These are phyloP conservation scores for Porogramme epimiltina DNA, from an alignment of 1,284 basidiomycete genomes.

Conservation along the genomic window DNA sequence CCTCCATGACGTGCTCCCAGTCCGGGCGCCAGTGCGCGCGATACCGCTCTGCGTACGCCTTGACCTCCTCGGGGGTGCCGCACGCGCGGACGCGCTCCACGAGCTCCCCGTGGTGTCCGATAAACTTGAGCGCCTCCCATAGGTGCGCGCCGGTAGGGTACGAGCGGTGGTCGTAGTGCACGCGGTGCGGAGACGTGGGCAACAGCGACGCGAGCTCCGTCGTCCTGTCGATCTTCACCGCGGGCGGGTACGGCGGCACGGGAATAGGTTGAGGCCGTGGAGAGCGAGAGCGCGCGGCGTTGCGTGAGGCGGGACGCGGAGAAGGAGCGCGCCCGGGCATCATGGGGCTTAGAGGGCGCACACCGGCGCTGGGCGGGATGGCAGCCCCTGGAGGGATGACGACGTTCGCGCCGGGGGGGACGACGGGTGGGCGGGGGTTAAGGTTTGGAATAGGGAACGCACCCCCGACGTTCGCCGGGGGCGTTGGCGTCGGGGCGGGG, in stretches of 20 bases:
- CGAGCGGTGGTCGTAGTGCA: constrained; percentile 49
- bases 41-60: constrained; percentile 43
- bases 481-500: too few relatives aligned
- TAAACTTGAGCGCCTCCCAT: constrained; percentile 68
- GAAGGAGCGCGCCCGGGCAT: background rate
- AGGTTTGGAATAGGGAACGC: too few relatives aligned
- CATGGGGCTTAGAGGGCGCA: constrained; percentile 1
- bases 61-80: constrained; percentile 48
- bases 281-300: background rate
- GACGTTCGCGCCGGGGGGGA: background rate
- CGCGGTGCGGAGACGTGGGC: constrained; percentile 57
- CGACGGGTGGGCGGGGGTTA: too few relatives aligned
- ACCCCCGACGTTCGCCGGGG: too few relatives aligned
- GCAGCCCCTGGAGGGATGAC: background rate
- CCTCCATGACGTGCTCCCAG: constrained; percentile 52
- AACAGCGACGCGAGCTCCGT: constrained; percentile 44
- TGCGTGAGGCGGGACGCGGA: constrained; percentile 1
- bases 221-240: constrained; percentile 21
- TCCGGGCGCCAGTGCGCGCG: constrained; percentile 46
- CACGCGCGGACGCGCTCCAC: constrained; percentile 53
- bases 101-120: constrained; percentile 46
- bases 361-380: background rate
- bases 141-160: constrained; percentile 70
- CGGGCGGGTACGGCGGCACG: constrained; percentile 5
- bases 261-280: constrained; percentile 2